Conservation (phyloP, 345 rosid genomes). For the Cardamine occulta region DNA sequence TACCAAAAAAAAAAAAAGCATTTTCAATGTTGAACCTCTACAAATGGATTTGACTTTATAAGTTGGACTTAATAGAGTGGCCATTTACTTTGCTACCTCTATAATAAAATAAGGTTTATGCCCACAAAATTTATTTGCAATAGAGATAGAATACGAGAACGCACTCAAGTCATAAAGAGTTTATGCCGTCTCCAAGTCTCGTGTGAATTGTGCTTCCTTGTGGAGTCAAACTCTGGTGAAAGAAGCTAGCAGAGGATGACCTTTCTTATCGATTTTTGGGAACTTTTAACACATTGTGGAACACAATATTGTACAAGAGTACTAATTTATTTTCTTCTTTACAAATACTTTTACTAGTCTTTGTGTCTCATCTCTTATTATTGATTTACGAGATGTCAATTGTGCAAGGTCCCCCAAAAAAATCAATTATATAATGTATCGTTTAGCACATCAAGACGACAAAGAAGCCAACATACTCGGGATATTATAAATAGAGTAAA, state of each 20-base stretch:
- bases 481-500: not conserved
- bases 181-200: no score
- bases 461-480: constrained; percentile 2
- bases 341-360: not conserved
- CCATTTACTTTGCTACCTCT: not conserved
- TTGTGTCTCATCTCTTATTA: not conserved
- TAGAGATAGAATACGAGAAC: no score
- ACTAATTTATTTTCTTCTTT: no score
- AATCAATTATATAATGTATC: not conserved
- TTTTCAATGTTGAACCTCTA: not conserved
- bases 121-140: no score
- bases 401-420: not conserved
- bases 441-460: not conserved
- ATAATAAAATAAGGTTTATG: no score
- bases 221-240: not conserved
- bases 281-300: not conserved
- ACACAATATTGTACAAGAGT: not conserved
- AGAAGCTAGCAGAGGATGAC: not conserved
- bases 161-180: no score
- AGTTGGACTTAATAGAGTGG: not conserved
- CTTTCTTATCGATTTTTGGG: not conserved
- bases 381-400: constrained; percentile 14
- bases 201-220: no score
- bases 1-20: no score
- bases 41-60: not conserved